Evolutionary conservation across 768 basidiomycete species (phyloP).

Genomic region (Boletus rubropictus): DNA sequence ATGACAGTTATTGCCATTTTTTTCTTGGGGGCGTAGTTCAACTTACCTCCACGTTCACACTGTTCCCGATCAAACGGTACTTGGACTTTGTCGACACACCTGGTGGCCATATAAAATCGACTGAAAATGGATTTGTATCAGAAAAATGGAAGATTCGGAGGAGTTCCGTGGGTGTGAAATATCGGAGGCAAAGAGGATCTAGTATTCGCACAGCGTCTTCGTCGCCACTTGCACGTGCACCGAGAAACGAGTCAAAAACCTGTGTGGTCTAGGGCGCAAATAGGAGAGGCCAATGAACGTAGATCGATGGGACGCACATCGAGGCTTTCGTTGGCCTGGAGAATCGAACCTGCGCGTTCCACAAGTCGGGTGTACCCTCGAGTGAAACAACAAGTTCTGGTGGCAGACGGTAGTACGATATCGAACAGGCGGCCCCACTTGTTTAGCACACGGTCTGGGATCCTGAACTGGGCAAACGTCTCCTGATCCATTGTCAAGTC

Average conservation of each 20-base stretch:
- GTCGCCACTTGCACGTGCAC: constrained; percentile 36
- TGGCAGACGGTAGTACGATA: constrained; percentile 60
- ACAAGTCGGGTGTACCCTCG: constrained; percentile 74
- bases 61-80: constrained; percentile 77
- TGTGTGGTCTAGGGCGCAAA: constrained; percentile 46
- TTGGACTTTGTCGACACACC: constrained; percentile 58
- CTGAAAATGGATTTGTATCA: constrained; percentile 2
- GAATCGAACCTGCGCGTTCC: constrained; percentile 70
- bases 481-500: constrained; percentile 10
- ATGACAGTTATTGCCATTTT: neutral
- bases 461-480: constrained; percentile 25
- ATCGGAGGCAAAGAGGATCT: constrained; percentile 57
- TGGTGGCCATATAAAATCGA: constrained; percentile 47
- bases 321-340: constrained; percentile 63
- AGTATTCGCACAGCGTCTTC: constrained; percentile 48
- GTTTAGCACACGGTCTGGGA: constrained; percentile 57
- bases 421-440: constrained; percentile 82
- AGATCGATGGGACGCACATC: constrained; percentile 41
- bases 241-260: constrained; percentile 52
- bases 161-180: constrained; percentile 71
- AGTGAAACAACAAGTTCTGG: constrained; percentile 74
- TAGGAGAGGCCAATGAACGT: neutral
- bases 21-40: neutral
- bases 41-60: constrained; percentile 67
- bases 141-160: constrained; percentile 62